phyloP scores from a whole-genome alignment of 306 rosid species.

The Trifolium repens region DNA sequence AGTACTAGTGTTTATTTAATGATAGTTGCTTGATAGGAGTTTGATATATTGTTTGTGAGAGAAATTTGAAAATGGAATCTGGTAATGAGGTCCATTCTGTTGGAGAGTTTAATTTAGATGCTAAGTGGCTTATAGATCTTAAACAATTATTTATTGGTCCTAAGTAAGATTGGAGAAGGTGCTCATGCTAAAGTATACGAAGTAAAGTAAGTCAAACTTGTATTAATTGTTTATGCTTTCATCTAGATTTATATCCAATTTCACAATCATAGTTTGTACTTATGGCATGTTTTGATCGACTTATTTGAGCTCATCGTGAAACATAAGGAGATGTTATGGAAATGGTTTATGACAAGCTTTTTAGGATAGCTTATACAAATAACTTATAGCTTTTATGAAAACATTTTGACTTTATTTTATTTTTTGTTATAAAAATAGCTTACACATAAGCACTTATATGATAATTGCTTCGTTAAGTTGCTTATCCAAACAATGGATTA shows the following conservation, averaged over 20 bases:
- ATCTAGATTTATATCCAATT: constrained; percentile 27
- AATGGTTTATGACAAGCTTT: not conserved
- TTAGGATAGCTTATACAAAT: not conserved
- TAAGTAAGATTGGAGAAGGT: no score
- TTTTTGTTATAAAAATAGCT: not conserved
- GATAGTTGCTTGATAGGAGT: constrained; percentile 31
- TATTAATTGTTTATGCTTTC: not conserved
- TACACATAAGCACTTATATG: not conserved
- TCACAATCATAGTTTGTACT: not conserved
- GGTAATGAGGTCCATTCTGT: constrained; percentile 80
- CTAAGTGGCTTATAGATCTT: constrained; percentile 36
- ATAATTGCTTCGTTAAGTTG: not conserved
- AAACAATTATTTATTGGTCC: no score
- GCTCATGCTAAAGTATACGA: constrained; percentile 55
- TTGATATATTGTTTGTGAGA: constrained; percentile 30
- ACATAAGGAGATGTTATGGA: not conserved
- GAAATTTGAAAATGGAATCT: constrained; percentile 70
- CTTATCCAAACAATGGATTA: not conserved
- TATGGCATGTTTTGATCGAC: not conserved
- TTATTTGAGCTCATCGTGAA: not conserved
- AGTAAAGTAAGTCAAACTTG: constrained; percentile 87
- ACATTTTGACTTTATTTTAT: not conserved
- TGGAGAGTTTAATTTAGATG: constrained; percentile 70
- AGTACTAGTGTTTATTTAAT: constrained; percentile 33
- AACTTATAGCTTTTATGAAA: not conserved